Evolutionary conservation across 2,329 filamentous ascomycete genomes (phyloP), one percentile per base, ranked within the genome.

Genomic region (Xylaria hypoxylon): DNA sequence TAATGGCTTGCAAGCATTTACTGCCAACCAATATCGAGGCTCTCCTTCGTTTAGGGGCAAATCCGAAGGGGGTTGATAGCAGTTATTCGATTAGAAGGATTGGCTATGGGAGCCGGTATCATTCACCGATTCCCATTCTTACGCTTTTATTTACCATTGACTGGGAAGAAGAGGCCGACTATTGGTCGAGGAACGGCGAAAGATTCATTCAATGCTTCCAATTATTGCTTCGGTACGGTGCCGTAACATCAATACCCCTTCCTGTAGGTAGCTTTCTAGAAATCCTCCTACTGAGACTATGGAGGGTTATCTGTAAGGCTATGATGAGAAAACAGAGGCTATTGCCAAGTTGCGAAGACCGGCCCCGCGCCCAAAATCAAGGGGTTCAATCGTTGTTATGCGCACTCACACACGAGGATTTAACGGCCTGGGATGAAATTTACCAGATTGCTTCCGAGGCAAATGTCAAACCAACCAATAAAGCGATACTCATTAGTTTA

Each of bases 21-120:
- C 22, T 55, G 33, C 59, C 47, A n/a, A 15, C 8, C 1, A 59
- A 22, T 15, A 28, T 59, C 11, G 48, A 55, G n/a, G 10, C 47
- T 26, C 64, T 67, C 35, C 64, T 67, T 31, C 64, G 42, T 13
- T 22, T 63, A 13, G 53, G 64, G 7, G 59, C 59, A 15, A 59
- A 59, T 7, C 64, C 64, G 10, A 63, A 67, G 8, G 64, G 64
- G 2, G 8, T 42, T 5, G 17, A 1, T 24, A 5, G 24, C 17
- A 15, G 4, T 31, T 15, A 5, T 50, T 63, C 11, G 24, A 55
- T 67, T 8, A 13, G 3, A 11, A 59, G 38, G 40, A 17, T 7
- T 1, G 13, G n/a, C 15, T 4, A n/a, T 35, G 3, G 17, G 0
- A 7, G 17, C 6, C 44, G 19, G 7, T 53, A 66, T n/a, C 15